Evolutionary conservation across 805 yeast genomes (phyloP), one percentile per base, ranked within the genome.

Genomic region (Huiozyma naganishii): DNA sequence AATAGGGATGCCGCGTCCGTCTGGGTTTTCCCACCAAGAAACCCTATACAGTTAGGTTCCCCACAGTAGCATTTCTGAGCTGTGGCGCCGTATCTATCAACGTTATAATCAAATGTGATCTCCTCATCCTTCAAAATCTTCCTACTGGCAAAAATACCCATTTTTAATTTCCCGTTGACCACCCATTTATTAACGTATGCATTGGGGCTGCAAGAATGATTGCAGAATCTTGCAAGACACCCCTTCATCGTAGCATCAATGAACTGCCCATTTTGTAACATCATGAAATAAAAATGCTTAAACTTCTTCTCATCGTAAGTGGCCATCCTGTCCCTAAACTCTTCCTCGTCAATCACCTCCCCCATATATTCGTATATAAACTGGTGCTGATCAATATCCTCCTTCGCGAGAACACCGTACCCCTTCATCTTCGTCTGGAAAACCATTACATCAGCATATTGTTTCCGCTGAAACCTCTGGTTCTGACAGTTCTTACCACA

Each of bases 131-230:
- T 62, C 6, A 50, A 38, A 42, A 90, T 86, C 28, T 70, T 64
- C 49, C 95, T 70, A 52, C 83, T 83, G 41, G 97, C 85, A 60
- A 90, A 92, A 27, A 90, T 83, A 29, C 97, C 98, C 97, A 92
- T 92, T 51, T 87, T 73, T 45, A 87, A 70, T 59, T 86, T 83
- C 47, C 83, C 85, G 29, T 88, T 88, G 10, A 90, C 97, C 12
- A 89, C 92, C 98, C 98, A 90, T 67, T 90, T 90, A 62, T 90
- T 96, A 37, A 90, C 95, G 54, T 76, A 86, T 23, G 95, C 90
- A 62, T 92, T 92, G 9, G 98, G 98, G 55, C 77, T 80, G 63
- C 98, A 90, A 17, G 95, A 86, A 65, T 90, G 98, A 64, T 90
- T 90, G 59, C 92, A 83, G 66, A 89, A 92, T 45, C 98, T 72